Conservation (phyloP, 495 filamentous ascomycete species). For the Glarea lozoyensis region DNA sequence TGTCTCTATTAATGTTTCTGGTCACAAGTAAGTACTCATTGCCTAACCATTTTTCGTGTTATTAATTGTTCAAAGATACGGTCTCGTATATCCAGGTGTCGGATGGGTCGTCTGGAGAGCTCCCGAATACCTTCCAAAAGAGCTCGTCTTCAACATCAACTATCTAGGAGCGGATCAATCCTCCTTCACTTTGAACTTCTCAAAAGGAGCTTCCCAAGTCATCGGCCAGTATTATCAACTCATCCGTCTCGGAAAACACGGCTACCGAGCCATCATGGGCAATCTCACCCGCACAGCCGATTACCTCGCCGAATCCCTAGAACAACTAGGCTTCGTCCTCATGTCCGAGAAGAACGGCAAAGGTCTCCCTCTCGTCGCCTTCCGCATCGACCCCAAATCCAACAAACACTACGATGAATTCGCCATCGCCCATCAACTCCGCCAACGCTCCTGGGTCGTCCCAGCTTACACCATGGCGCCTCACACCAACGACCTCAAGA, state of each 20-base stretch:
- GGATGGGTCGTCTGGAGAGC: slow-evolving; percentile 88
- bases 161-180: slow-evolving; percentile 90
- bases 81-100: slow-evolving; percentile 80
- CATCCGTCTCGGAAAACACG: slow-evolving; percentile 83
- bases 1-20: slow-evolving; percentile 84
- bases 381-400: slow-evolving; percentile 51
- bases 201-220: slow-evolving; percentile 82
- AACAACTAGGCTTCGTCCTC: slow-evolving; percentile 71
- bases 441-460: slow-evolving; percentile 79
- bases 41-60: not conserved
- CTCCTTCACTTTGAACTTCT: slow-evolving; percentile 97
- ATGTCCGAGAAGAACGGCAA: slow-evolving; percentile 66
- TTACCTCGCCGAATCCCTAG: slow-evolving; percentile 62
- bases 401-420: slow-evolving; percentile 70
- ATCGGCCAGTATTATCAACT: slow-evolving; percentile 95
- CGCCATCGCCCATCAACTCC: slow-evolving; percentile 69
- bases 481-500: slow-evolving; percentile 63
- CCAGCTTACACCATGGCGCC: slow-evolving; percentile 95
- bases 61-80: slow-evolving; percentile 18
- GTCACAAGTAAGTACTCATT: slow-evolving; percentile 66
- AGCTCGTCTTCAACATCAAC: slow-evolving; percentile 96
- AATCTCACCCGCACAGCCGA: slow-evolving; percentile 79
- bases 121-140: slow-evolving; percentile 74
- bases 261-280: slow-evolving; percentile 72
- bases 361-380: slow-evolving; percentile 81